These are phyloP conservation scores for Colletotrichum eleusines DNA, from an alignment of 2,329 filamentous ascomycete genomes.

Conservation along the genomic window DNA sequence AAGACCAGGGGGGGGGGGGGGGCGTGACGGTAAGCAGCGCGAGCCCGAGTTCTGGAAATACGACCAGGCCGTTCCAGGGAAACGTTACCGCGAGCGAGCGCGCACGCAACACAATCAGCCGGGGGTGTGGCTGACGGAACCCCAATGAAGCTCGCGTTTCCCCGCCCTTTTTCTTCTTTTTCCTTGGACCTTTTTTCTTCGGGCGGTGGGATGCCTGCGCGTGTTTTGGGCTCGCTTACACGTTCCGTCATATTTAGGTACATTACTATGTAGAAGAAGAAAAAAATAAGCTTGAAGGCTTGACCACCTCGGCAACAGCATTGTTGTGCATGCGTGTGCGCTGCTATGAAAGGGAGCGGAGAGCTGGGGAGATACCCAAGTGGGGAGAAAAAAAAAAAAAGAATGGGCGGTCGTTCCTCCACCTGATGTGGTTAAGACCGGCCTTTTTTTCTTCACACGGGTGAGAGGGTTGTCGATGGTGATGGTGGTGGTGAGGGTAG, in stretches of 20 bases:
- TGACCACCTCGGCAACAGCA: background rate
- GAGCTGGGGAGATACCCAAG: no score
- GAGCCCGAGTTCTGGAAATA: constrained; percentile 15
- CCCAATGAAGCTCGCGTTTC: constrained; percentile 10
- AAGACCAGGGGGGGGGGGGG: background rate
- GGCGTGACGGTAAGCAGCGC: background rate
- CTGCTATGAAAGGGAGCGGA: background rate
- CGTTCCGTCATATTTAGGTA: background rate
- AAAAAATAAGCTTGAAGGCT: background rate
- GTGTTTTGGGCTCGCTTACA: background rate
- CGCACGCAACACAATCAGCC: constrained; percentile 21
- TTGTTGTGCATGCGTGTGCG: background rate
- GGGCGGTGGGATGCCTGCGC: background rate
- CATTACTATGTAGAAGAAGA: background rate
- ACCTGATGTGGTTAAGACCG: no score
- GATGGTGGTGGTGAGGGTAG: constrained; percentile 2
- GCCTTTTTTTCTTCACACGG: no score
- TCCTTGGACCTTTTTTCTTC: background rate
- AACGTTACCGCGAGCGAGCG: background rate
- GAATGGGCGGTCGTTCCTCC: no score
- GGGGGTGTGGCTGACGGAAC: background rate
- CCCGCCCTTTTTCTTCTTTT: background rate
- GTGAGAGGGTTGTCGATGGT: background rate
- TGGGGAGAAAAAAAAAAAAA: no score
- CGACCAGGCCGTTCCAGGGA: constrained; percentile 2